A percentile compares a stretch with the other conserved stretches of the same genome.
Evolutionary conservation across 2,329 filamentous ascomycete species (phyloP).

Genomic region (Botrytis fabae): DNA sequence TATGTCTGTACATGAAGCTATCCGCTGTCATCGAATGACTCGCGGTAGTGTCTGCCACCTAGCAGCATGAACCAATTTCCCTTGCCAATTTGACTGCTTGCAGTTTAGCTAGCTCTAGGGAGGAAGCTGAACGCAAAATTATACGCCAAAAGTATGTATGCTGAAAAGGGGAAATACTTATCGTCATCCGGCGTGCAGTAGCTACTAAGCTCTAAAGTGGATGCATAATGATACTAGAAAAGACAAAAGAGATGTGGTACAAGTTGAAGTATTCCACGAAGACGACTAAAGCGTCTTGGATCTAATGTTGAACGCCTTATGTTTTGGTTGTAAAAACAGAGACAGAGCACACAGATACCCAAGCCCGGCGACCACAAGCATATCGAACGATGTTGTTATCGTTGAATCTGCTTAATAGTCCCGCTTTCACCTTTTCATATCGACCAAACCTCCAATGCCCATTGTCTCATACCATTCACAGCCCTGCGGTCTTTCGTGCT

Average conservation of each 20-base stretch:
- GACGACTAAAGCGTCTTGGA: conserved; percentile 64
- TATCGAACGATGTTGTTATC: conserved; percentile 71
- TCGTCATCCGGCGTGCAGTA: conserved; percentile 19
- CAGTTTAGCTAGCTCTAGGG: conserved; percentile 11
- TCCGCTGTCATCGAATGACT: conserved; percentile 22
- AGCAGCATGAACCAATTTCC: conserved; percentile 18
- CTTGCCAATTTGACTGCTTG: background rate
- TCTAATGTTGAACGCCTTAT: conserved; percentile 74
- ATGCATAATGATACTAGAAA: conserved; percentile 25
- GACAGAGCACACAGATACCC: conserved; percentile 69
- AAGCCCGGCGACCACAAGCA: conserved; percentile 52
- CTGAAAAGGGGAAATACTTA: conserved; percentile 18
- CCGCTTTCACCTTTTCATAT: conserved; percentile 43
- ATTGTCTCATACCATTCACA: conserved; percentile 17
- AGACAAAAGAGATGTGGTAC: conserved; percentile 48
- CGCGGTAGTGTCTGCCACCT: conserved; percentile 19
- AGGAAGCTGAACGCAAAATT: background rate
- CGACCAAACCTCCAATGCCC: conserved; percentile 33
- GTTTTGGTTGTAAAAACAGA: conserved; percentile 86
- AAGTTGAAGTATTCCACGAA: conserved; percentile 67
- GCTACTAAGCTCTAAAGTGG: conserved; percentile 22
- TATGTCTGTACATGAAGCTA: conserved; percentile 18
- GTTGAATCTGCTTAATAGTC: conserved; percentile 47
- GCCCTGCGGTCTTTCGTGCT: conserved; percentile 4
- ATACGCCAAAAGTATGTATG: background rate